Base-by-base conservation (phyloP, 1,284 basidiomycete species). In the Pterula multifida region DNA sequence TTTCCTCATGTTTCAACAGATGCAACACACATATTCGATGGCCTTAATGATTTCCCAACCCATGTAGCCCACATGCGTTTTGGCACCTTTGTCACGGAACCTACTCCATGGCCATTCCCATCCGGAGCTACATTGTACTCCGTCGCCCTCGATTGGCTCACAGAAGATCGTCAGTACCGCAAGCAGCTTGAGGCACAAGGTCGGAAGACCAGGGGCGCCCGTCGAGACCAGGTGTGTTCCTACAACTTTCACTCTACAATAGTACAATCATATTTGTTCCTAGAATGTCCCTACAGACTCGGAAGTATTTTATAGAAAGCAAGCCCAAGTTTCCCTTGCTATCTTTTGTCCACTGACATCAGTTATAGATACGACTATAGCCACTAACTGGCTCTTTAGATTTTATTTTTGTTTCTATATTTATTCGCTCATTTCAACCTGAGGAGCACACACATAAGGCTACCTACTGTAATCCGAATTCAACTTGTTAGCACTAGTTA, bases 1-100 rank as follows among this genome's bases (percentile, higher is more conserved):
- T 26, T 36, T 36, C 49, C 47, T 46, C 48, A 46, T 48, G 54
- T 47, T 36, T 12, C 48, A 53, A 26, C 58, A 91, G 89, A 96
- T 69, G 91, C 92, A 3, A 96, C 93, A 0, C 93, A 97, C 65
- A 96, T 97, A 59, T 95, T 93, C 58, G 93, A 97, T 62, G 93
- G 93, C 3, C 67, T 96, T 25, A 77, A 79, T 58, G 64, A 72
- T 24, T 95, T 95, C 70, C 93, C 93, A 2, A 95, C 91, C 0
- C 88, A 94, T 61, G 72, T 96, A 52, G 82, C 82, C 3, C 93
- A 96, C 63, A 85, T 97, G 76, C 81, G 86, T 49, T 73, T 92
- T 49, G 93, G 93, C 11, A 67, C 72, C 11, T 80, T 91, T 53
- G 75, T 85, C 13, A 75, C 71, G 1, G 70, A 73, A 21, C 82